These are phyloP conservation scores for Verbena officinalis DNA, from an alignment of 257 asterid species.

Conservation along the genomic window DNA sequence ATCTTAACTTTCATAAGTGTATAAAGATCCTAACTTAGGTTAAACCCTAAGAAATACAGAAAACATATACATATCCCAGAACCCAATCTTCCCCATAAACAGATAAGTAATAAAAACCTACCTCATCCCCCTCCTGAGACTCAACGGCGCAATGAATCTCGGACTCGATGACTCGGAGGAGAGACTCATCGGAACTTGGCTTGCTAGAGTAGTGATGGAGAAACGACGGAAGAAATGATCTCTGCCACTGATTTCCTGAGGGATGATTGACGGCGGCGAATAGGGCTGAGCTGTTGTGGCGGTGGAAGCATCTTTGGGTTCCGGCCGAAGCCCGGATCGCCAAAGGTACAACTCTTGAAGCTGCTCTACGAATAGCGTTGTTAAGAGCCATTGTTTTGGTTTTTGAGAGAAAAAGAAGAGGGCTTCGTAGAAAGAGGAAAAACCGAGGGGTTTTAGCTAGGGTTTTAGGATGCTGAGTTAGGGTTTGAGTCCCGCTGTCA, in stretches of 20 bases:
- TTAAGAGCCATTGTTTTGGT: constrained; percentile 52
- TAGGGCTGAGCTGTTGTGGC: constrained; percentile 44
- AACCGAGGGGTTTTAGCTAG: constrained; percentile 39
- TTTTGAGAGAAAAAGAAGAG: neutral
- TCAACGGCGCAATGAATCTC: constrained; percentile 65
- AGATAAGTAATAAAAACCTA: neutral
- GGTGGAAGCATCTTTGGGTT: constrained; percentile 44
- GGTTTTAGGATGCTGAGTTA: constrained; percentile 31
- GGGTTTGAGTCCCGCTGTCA: neutral
- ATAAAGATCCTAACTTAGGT: neutral
- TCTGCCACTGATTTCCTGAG: constrained; percentile 32
- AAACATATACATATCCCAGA: neutral
- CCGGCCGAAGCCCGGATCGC: constrained; percentile 45
- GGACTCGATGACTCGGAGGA: constrained; percentile 49
- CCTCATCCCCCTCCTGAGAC: constrained; percentile 41
- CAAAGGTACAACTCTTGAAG: constrained; percentile 56
- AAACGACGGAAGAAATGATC: constrained; percentile 47
- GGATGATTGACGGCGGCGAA: constrained; percentile 38
- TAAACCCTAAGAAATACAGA: neutral
- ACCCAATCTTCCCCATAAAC: neutral
- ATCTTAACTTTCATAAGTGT: neutral
- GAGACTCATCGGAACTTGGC: constrained; percentile 55
- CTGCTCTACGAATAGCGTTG: constrained; percentile 50
- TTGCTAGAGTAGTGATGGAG: constrained; percentile 42
- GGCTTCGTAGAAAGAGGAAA: neutral